Evolutionary conservation across 768 basidiomycete genomes (phyloP), one percentile per base, ranked within the genome.

Genomic region (Suillus brevipes): DNA sequence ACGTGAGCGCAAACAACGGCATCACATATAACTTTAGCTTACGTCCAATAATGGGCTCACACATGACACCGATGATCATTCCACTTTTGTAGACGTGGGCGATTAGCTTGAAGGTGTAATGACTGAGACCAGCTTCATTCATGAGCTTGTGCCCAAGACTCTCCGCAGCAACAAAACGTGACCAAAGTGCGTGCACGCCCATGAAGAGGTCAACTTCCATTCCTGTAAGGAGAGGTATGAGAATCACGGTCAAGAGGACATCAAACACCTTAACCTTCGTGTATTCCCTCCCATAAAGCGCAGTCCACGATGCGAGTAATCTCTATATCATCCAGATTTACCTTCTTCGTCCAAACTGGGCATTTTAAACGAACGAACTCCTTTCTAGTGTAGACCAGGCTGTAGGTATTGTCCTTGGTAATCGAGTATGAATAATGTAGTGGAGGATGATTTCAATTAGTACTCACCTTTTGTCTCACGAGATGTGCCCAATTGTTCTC

Each of bases 401-500:
- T 69, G 45, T 75, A 74, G 3, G 43, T 67, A 16, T 63, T 63
- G 49, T 74, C 68, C 65, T 59, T 10, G 25, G 40, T n/a, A 20
- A n/a, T 28, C 6, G 18, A 28, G 12, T 42, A 25, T 59, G 42
- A 42, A 59, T 42, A 20, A 42, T 4, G 58, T 31, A 28, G 10
- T 28, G 25, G 58, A 13, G 2, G 28, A 42, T 13, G 18, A 59
- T 20, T 20, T 42, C 28, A 6, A 12, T 42, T 7, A 36, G 34
- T 36, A 13, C 4, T 59, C 12, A 59, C 58, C 58, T 75, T 78
- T 49, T 69, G 63, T 23, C 74, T 76, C 18, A 77, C 67, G 20
- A 77, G 68, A 69, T 78, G 62, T 53, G 77, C 77, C 74, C 74
- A 77, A 55, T 77, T 78, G 12, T 73, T 66, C 64, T 76, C 70